Conservation (phyloP, 2,329 filamentous ascomycete species). For the Claviceps sorghi region DNA sequence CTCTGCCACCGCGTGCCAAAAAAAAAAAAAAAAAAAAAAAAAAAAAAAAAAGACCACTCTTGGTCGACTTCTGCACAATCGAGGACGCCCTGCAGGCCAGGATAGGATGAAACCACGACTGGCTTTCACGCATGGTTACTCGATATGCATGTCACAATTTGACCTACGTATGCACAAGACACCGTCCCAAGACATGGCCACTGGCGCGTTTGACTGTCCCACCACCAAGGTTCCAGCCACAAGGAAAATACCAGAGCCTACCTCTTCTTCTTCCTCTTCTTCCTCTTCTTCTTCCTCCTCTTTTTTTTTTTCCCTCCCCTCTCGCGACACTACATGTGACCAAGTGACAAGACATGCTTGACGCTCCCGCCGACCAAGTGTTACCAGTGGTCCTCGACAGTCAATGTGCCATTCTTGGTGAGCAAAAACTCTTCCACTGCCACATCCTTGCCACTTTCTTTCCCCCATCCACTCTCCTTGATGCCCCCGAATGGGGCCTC, state of each 20-base stretch:
- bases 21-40: too few relatives aligned
- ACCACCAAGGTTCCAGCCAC: background rate
- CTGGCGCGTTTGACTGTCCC: background rate
- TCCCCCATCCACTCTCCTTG: constrained; percentile 32
- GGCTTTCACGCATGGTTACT: background rate
- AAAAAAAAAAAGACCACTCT: too few relatives aligned
- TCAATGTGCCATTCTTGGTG: constrained; percentile 30
- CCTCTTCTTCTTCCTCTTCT: background rate
- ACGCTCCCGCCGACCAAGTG: background rate
- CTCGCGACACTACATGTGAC: background rate
- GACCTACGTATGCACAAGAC: background rate
- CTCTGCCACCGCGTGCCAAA: background rate
- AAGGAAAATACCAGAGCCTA: background rate
- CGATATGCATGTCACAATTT: background rate
- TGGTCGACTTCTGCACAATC: background rate
- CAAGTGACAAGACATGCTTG: background rate
- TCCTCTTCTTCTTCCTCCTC: background rate
- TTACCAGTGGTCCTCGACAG: constrained; percentile 16
- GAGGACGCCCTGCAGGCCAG: background rate
- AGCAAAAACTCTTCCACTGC: constrained; percentile 32
- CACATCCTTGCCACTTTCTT: constrained; percentile 33
- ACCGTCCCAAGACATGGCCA: background rate
- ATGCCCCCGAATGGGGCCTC: constrained; percentile 34
- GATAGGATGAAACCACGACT: background rate
- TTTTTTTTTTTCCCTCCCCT: background rate